Conservation (phyloP, 768 basidiomycete species). For the Lactifluus rugatus region DNA sequence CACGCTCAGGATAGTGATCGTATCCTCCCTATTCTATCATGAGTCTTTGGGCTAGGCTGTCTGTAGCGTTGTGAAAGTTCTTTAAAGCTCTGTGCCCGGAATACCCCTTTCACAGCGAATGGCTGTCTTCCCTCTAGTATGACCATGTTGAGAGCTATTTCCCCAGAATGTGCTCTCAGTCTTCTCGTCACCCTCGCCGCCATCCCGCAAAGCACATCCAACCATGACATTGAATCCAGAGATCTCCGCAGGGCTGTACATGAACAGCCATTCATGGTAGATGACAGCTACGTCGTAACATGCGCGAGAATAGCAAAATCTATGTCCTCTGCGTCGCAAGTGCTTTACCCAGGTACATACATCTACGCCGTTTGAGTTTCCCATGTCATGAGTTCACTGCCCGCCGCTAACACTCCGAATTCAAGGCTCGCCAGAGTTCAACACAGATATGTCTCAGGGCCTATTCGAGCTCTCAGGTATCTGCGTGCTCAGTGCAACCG, state of each 20-base stretch:
- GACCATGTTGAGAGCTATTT: not conserved
- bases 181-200: not conserved
- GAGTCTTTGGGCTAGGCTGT: no score
- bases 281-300: not conserved
- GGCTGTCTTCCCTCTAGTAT: not conserved
- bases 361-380: not conserved
- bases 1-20: no score
- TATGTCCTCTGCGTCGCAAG: not conserved
- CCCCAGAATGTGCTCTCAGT: not conserved
- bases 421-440: slow-evolving; percentile 1
- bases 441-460: slow-evolving; percentile 13
- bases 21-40: no score
- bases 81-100: not conserved
- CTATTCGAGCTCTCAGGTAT: slow-evolving; percentile 12
- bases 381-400: not conserved
- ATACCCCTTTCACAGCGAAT: not conserved
- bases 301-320: not conserved
- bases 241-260: not conserved
- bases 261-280: not conserved
- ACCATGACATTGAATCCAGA: not conserved
- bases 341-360: not conserved
- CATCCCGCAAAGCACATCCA: not conserved
- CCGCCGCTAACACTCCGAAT: not conserved
- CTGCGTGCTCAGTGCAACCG: slow-evolving; percentile 18
- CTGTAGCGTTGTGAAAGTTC: no score